Evolutionary conservation across 73 alveolate species (phyloP).

Genomic region (Uronychia setigera): DNA sequence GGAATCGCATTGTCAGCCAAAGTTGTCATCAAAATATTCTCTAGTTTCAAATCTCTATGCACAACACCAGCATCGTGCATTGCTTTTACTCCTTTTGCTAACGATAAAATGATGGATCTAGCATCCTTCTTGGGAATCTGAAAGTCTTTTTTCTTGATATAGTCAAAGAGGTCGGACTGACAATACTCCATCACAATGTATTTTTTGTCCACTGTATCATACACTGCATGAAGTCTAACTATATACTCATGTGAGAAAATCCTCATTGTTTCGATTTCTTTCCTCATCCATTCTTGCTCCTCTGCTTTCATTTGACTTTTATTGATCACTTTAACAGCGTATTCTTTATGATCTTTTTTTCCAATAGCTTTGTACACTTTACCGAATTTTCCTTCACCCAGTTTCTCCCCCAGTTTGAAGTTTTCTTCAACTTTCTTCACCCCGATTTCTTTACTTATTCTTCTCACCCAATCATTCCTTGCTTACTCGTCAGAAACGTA

Average conservation of each 20-base stretch:
- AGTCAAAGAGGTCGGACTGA: conserved; percentile 85
- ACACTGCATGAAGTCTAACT: conserved; percentile 71
- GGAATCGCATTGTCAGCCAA: conserved; percentile 38
- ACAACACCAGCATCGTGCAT: conserved; percentile 61
- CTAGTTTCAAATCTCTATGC: conserved; percentile 85
- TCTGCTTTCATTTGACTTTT: conserved; percentile 73
- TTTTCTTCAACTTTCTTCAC: conserved; percentile 14
- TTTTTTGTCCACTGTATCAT: conserved; percentile 72
- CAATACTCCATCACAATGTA: conserved; percentile 85
- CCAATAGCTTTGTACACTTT: conserved; percentile 26
- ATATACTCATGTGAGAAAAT: conserved; percentile 79
- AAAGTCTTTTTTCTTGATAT: conserved; percentile 65
- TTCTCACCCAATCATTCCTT: background rate
- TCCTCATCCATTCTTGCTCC: conserved; percentile 66
- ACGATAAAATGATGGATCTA: conserved; percentile 55
- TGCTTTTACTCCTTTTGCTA: conserved; percentile 52
- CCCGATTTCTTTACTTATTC: background rate
- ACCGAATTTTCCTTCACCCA: conserved; percentile 56
- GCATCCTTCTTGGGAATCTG: conserved; percentile 65
- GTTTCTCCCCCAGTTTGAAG: conserved; percentile 29
- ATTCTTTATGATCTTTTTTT: conserved; percentile 48
- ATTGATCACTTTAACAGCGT: conserved; percentile 77
- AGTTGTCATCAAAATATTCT: conserved; percentile 74
- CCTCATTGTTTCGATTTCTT: conserved; percentile 82
- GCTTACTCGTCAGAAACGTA: background rate